Conservation (phyloP, 2,329 filamentous ascomycete species). For the Chaetomium strumarium region DNA sequence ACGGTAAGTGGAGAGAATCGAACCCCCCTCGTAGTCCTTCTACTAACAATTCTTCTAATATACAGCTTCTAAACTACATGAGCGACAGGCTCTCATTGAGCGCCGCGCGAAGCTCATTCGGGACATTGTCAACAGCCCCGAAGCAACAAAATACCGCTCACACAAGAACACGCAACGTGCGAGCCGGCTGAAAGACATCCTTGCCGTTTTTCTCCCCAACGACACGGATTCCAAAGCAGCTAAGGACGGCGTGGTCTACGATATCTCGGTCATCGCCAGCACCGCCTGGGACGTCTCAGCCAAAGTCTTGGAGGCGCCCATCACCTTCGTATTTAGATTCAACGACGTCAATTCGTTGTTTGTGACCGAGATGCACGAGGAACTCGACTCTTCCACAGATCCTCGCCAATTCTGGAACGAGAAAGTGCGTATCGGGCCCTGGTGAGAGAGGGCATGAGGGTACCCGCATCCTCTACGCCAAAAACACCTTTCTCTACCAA, state of each 20-base stretch:
- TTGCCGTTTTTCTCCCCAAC: constrained; percentile 40
- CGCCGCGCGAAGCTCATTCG: constrained; percentile 32
- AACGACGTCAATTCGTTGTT: constrained; percentile 46
- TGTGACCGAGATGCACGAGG: constrained; percentile 41
- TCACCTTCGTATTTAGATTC: constrained; percentile 37
- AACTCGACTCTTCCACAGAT: constrained; percentile 38
- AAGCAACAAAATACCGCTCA: constrained; percentile 25
- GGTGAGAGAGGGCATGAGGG: no score
- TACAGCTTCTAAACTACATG: constrained; percentile 17
- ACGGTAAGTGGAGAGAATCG: constrained; percentile 26
- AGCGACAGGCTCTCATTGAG: constrained; percentile 34
- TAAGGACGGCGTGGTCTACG: constrained; percentile 35
- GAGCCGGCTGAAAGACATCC: constrained; percentile 29
- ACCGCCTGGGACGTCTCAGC: constrained; percentile 41
- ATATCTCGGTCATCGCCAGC: constrained; percentile 38
- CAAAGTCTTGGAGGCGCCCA: constrained; percentile 38
- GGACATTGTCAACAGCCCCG: constrained; percentile 28
- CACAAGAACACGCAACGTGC: constrained; percentile 23
- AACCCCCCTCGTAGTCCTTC: neutral
- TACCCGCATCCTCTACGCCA: no score
- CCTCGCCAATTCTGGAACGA: constrained; percentile 41
- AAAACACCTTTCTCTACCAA: no score
- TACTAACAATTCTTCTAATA: neutral
- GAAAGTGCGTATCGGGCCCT: no score
- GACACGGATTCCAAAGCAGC: constrained; percentile 31